These are phyloP conservation scores for Tritrichomonas musculus DNA, from an alignment of 208 protist genomes.

Conservation along the genomic window DNA sequence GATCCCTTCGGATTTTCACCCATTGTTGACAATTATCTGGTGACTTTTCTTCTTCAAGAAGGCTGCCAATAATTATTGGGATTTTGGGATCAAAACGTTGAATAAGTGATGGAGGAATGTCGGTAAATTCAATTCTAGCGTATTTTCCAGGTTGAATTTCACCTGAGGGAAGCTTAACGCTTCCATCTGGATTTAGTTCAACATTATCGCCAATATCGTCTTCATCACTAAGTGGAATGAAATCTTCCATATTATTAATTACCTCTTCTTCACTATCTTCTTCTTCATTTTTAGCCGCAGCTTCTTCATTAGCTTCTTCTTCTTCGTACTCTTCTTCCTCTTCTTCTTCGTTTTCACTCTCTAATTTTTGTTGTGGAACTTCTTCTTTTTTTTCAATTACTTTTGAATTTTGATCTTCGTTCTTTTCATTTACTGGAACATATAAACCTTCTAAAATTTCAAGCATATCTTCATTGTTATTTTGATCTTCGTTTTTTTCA, in stretches of 20 bases:
- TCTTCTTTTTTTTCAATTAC: slow-evolving; percentile 36
- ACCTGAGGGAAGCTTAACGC: background rate
- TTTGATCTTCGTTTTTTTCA: background rate
- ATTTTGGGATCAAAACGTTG: slow-evolving; percentile 41
- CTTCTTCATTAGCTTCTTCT: slow-evolving; percentile 39
- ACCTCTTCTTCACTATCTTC: slow-evolving; percentile 52
- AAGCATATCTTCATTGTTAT: no score
- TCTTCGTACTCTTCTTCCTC: slow-evolving; percentile 50
- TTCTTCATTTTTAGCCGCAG: background rate
- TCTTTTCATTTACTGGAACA: slow-evolving; percentile 33
- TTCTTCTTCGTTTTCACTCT: slow-evolving; percentile 56
- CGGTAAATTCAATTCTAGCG: slow-evolving; percentile 79
- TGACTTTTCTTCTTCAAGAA: slow-evolving; percentile 81
- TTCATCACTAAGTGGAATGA: slow-evolving; percentile 30
- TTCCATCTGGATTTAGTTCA: no score
- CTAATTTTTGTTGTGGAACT: slow-evolving; percentile 40
- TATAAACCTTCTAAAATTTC: background rate
- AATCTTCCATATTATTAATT: slow-evolving; percentile 59
- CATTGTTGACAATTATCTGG: slow-evolving; percentile 73
- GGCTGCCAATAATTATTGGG: slow-evolving; percentile 58
- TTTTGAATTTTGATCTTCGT: slow-evolving; percentile 63
- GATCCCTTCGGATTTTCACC: slow-evolving; percentile 86
- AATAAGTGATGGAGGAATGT: slow-evolving; percentile 86
- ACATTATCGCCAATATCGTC: slow-evolving; percentile 27
- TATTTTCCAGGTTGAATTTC: slow-evolving; percentile 69